phyloP scores from a whole-genome alignment of 306 rosid genomes.

The Pyrus betulifolia region DNA sequence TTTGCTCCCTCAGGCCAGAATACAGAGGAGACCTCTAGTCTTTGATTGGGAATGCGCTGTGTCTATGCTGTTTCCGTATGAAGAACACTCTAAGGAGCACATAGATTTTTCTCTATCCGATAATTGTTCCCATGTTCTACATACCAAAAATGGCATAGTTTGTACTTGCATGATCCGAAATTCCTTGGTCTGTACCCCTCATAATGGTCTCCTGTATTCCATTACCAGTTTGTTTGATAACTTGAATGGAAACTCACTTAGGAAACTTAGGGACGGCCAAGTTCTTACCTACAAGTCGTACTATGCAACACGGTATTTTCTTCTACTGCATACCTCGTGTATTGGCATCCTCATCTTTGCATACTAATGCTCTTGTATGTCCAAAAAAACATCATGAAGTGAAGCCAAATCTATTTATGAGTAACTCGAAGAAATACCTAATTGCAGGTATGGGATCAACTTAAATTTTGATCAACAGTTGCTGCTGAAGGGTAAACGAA shows the following conservation, averaged over 20 bases:
- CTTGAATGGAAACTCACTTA: conserved; percentile 46
- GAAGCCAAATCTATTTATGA: background rate
- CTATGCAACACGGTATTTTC: conserved; percentile 37
- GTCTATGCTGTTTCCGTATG: conserved; percentile 28
- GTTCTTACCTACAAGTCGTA: conserved; percentile 44
- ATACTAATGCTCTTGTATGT: background rate
- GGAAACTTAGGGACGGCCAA: conserved; percentile 26
- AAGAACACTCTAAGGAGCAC: conserved; percentile 8
- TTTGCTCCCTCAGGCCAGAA: conserved; percentile 16
- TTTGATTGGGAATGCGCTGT: conserved; percentile 47
- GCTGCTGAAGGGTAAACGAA: conserved; percentile 39
- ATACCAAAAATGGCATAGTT: conserved; percentile 34
- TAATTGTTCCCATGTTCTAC: conserved; percentile 7
- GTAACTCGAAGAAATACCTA: background rate
- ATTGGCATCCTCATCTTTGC: background rate
- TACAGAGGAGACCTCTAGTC: background rate
- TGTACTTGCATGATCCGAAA: conserved; percentile 44
- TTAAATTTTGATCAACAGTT: conserved; percentile 35
- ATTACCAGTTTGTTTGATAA: conserved; percentile 25
- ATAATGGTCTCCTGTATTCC: conserved; percentile 40
- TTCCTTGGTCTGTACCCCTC: conserved; percentile 64
- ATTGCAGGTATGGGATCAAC: conserved; percentile 36
- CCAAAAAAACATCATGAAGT: background rate
- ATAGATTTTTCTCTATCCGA: background rate
- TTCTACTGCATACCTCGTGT: background rate